Percentiles rank a stretch among this genome's conserved stretches.
phyloP scores from a whole-genome alignment of 192 early-diverging fungal species.

The Coemansia sp. region DNA sequence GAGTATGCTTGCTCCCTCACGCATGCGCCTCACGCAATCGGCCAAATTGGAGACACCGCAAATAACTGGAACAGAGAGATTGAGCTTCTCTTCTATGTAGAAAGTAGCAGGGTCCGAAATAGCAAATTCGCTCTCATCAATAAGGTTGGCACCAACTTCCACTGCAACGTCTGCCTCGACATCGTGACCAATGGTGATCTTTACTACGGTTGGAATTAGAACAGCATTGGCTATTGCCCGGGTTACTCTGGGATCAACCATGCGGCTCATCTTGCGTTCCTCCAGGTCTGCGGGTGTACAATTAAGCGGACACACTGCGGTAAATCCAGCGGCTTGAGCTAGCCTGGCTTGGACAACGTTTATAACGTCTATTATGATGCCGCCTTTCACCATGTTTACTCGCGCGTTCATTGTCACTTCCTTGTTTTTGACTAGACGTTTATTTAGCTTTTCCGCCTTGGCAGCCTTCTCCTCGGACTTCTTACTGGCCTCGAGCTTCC shows the following conservation, averaged over 20 bases:
- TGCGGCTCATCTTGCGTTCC: slow-evolving; percentile 85
- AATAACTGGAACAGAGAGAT: background rate
- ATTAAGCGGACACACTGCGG: slow-evolving; percentile 94
- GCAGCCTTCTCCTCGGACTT: background rate
- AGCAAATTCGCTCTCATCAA: slow-evolving; percentile 26
- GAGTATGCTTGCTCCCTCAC: background rate
- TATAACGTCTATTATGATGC: slow-evolving; percentile 96
- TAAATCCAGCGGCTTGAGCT: slow-evolving; percentile 89
- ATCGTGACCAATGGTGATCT: slow-evolving; percentile 93
- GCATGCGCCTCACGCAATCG: background rate
- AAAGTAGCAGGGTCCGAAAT: background rate
- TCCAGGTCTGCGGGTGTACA: slow-evolving; percentile 78
- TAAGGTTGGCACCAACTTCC: background rate
- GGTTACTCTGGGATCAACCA: slow-evolving; percentile 95
- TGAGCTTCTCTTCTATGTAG: background rate
- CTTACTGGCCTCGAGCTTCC: background rate
- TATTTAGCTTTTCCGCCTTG: background rate
- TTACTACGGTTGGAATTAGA: slow-evolving; percentile 95
- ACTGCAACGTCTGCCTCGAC: slow-evolving; percentile 75
- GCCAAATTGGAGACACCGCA: background rate
- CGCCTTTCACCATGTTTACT: slow-evolving; percentile 73
- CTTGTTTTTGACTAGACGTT: background rate
- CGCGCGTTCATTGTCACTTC: background rate
- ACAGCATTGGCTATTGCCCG: slow-evolving; percentile 86
- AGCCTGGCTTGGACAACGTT: slow-evolving; percentile 91